Evolutionary conservation across 768 basidiomycete genomes (phyloP), one percentile per base, ranked within the genome.

Genomic region (Lactarius vividus): DNA sequence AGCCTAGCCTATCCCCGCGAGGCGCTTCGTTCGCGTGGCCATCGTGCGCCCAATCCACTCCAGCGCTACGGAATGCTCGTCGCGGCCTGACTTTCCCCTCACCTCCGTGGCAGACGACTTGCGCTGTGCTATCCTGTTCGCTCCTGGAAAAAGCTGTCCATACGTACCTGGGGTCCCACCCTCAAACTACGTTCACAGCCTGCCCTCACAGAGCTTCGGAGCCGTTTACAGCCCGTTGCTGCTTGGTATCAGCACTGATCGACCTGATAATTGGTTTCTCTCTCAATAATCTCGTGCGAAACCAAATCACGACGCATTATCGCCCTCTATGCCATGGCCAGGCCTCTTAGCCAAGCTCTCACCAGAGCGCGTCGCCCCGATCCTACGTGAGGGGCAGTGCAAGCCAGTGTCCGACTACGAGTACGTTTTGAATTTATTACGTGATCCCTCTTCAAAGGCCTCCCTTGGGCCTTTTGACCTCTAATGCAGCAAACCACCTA

Each of bases 321-420:
- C 4, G 10, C 57, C 57, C 40, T n/a, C 44, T 46, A 67, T 67
- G 66, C 66, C 53, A 55, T 67, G 66, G 66, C 9, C 20, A 7
- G 52, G 33, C 20, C 40, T 63, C 42, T 8, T 67, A 9, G 28
- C 52, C 53, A 67, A 63, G 66, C 62, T 63, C 66, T 63, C 66
- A 28, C 66, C 66, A 29, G 61, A 59, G 62, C 53, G 57, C 20
- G n/a, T 23, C 57, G 37, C 53, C 9, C 57, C 66, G 49, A 62
- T 56, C 52, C 53, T 67, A 52, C 66, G 57, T 44, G 66, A 67
- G 31, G 61, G 65, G 65, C 65, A 66, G 65, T 66, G 65, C 61
- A 66, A 54, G 39, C 61, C 65, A 23, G 57, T 59, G 49, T 54
- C 65, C 57, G 57, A 62, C 65, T 59, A 66, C 49, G 57, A 54